Conservation (phyloP, 768 basidiomycete species). For the Coprinopsis sp. region DNA sequence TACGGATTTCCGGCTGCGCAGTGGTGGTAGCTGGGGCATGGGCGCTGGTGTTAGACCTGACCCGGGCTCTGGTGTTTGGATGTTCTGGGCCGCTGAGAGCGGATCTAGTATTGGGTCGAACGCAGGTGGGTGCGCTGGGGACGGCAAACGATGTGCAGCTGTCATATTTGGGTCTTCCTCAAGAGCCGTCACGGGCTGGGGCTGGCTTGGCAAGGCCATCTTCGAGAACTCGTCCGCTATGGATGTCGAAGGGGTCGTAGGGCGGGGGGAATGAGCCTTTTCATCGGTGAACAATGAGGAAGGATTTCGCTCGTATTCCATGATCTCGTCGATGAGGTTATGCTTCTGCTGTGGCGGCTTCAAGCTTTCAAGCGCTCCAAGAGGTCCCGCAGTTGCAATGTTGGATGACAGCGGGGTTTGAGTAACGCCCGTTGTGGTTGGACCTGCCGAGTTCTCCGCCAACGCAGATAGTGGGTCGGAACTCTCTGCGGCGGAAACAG, state of each 20-base stretch:
- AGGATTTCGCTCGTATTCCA: not conserved
- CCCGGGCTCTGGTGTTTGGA: no score
- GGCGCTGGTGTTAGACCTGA: no score
- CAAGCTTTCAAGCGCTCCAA: not conserved
- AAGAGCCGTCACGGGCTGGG: not conserved
- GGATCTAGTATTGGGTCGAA: no score
- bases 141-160: no score
- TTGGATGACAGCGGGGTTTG: not conserved
- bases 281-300: not conserved
- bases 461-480: not conserved
- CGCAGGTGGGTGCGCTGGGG: no score
- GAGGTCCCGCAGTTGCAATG: not conserved
- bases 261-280: no score
- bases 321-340: slow-evolving; percentile 1
- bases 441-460: not conserved
- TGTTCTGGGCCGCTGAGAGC: no score
- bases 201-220: no score
- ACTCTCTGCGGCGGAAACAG: not conserved
- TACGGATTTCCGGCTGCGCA: not conserved
- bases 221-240: no score
- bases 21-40: no score
- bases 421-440: not conserved
- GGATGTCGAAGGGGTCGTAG: no score
- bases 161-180: no score
- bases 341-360: not conserved